Evolutionary conservation across 306 rosid species (phyloP).

Genomic region (Crotalaria pallida): DNA sequence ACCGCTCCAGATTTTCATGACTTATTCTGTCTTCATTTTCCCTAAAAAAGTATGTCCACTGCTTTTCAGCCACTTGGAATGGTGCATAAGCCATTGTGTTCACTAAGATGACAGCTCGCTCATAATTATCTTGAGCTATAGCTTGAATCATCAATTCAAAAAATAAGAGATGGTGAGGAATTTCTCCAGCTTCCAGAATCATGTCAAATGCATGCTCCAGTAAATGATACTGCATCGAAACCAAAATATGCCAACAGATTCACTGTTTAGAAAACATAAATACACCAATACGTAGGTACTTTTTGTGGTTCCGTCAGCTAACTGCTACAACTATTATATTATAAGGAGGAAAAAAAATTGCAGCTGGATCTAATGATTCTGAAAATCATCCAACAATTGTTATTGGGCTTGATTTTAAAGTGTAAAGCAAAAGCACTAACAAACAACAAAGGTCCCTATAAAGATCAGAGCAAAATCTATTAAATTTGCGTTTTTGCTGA

Average conservation of each 20-base stretch:
- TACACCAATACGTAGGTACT: background rate
- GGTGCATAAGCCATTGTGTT: slow-evolving; percentile 78
- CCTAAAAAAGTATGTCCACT: slow-evolving; percentile 63
- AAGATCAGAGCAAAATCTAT: slow-evolving; percentile 1
- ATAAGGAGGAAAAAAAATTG: background rate
- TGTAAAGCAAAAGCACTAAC: background rate
- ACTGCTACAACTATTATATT: background rate
- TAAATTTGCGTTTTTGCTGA: background rate
- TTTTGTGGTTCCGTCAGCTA: slow-evolving; percentile 6
- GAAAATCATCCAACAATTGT: background rate
- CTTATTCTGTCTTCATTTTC: slow-evolving; percentile 43
- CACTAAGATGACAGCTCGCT: slow-evolving; percentile 56
- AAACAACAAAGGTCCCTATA: background rate
- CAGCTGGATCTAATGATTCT: background rate
- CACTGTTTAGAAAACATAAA: slow-evolving; percentile 3
- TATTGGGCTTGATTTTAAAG: too few species aligned
- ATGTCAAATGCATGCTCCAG: slow-evolving; percentile 85
- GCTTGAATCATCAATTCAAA: slow-evolving; percentile 68
- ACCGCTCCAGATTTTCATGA: slow-evolving; percentile 38
- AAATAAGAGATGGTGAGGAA: slow-evolving; percentile 55
- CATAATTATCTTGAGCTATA: slow-evolving; percentile 41
- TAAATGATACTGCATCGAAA: slow-evolving; percentile 62
- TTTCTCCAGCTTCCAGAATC: slow-evolving; percentile 72
- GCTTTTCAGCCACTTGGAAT: slow-evolving; percentile 60
- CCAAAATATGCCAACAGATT: slow-evolving; percentile 22